phyloP scores from a whole-genome alignment of 2,329 filamentous ascomycete genomes.

The Tolypocladium tundrense region DNA sequence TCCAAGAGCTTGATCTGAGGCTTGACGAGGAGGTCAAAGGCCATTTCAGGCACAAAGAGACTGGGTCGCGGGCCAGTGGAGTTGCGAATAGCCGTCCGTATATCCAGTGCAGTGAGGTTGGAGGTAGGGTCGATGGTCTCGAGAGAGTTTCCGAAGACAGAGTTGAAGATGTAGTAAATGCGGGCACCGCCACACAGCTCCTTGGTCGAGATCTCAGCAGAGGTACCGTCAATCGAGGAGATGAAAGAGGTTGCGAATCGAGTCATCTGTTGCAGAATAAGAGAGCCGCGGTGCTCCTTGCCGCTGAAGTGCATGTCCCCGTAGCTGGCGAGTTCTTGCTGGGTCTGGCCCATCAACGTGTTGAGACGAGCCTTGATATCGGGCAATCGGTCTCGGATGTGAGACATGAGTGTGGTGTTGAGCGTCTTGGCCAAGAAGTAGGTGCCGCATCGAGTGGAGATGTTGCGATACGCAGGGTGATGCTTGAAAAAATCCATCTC shows the following conservation, averaged over 20 bases:
- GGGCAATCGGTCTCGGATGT: conserved; percentile 89
- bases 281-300: conserved; percentile 88
- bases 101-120: conserved; percentile 89
- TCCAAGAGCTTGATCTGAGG: conserved; percentile 97
- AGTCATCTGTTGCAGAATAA: conserved; percentile 96
- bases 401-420: conserved; percentile 89
- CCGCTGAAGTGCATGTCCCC: conserved; percentile 96
- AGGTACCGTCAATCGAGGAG: conserved; percentile 96
- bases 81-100: conserved; percentile 94
- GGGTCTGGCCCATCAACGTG: conserved; percentile 98
- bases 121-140: conserved; percentile 94
- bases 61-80: conserved; percentile 93
- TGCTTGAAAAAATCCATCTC: conserved; percentile 95
- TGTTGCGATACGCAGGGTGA: conserved; percentile 94
- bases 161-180: conserved; percentile 99
- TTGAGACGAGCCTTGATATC: conserved; percentile 98
- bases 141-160: conserved; percentile 91
- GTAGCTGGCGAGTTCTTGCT: conserved; percentile 95
- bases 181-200: conserved; percentile 89
- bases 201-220: conserved; percentile 96
- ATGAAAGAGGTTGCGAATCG: conserved; percentile 97
- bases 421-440: conserved; percentile 90
- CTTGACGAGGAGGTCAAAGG: conserved; percentile 94
- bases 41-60: conserved; percentile 93
- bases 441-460: conserved; percentile 85